Percentiles rank a stretch among this genome's conserved stretches.
These are phyloP conservation scores for Daldinia vernicosa DNA, from an alignment of 495 filamentous ascomycete genomes.

Conservation along the genomic window DNA sequence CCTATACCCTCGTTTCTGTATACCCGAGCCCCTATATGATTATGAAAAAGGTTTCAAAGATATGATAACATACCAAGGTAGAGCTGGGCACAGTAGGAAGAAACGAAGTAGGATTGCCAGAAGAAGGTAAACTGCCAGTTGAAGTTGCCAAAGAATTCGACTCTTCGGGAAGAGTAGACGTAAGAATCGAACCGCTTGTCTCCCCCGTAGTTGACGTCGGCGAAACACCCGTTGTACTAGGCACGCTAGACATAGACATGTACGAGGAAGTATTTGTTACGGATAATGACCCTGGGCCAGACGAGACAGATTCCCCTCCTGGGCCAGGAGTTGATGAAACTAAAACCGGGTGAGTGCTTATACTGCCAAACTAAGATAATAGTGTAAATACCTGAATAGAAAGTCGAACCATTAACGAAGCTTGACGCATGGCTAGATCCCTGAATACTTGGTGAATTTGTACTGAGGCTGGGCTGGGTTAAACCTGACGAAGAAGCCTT, in stretches of 20 bases:
- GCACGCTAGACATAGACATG: constrained; percentile 4
- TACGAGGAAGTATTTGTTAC: constrained; percentile 2
- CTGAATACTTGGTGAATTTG: background rate
- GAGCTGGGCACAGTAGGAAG: constrained; percentile 5
- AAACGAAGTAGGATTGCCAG: constrained; percentile 1
- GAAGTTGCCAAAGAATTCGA: constrained; percentile 9
- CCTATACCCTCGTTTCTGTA: background rate
- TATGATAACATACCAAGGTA: constrained; percentile 20
- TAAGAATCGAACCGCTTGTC: constrained; percentile 12
- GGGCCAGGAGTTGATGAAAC: constrained; percentile 11
- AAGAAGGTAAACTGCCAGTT: background rate
- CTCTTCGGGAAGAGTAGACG: background rate
- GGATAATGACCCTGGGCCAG: constrained; percentile 11
- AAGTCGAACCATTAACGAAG: background rate
- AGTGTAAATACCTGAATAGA: constrained; percentile 14
- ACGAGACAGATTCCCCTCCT: constrained; percentile 20
- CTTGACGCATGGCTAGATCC: constrained; percentile 10
- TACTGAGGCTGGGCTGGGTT: constrained; percentile 11
- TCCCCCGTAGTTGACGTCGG: constrained; percentile 6
- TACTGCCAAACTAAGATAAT: background rate
- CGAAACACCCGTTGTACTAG: constrained; percentile 15
- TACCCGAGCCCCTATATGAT: background rate
- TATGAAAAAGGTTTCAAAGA: background rate
- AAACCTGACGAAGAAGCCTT: constrained; percentile 16
- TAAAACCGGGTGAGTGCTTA: constrained; percentile 20